A percentile compares a stretch with the other conserved stretches of the same genome.
phyloP scores from a whole-genome alignment of 108 stramenopile species.

The Fistulifera solaris region DNA sequence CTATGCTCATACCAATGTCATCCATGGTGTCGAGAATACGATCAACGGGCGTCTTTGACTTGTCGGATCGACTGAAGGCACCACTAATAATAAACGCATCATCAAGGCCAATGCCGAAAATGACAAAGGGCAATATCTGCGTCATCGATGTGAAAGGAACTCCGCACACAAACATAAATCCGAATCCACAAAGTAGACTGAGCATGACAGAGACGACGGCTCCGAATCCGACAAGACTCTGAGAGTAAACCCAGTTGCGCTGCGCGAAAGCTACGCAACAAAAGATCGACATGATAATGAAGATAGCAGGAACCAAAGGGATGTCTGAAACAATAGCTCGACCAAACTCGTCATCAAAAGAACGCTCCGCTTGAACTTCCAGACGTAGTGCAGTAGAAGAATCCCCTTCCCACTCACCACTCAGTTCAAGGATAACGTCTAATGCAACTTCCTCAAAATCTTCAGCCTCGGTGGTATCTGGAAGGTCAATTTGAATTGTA shows the following conservation, averaged over 20 bases:
- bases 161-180: not conserved
- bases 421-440: constrained; percentile 9
- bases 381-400: constrained; percentile 1
- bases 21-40: constrained; percentile 16
- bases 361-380: constrained; percentile 2
- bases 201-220: constrained; percentile 11
- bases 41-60: constrained; percentile 1
- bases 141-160: not conserved
- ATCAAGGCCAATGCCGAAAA: constrained; percentile 23
- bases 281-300: constrained; percentile 6
- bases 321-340: constrained; percentile 12
- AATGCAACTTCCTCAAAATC: constrained; percentile 10
- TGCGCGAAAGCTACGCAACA: not conserved
- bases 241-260: not conserved
- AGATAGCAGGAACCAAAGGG: constrained; percentile 8
- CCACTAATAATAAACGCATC: constrained; percentile 9
- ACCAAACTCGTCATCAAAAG: constrained; percentile 11
- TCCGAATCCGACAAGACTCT: constrained; percentile 1
- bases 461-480: constrained; percentile 2
- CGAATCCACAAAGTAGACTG: constrained; percentile 3
- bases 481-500: constrained; percentile 3
- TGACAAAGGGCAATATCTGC: constrained; percentile 1
- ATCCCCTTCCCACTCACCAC: not conserved
- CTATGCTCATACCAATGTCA: constrained; percentile 17
- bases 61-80: constrained; percentile 8